Evolutionary conservation across 2,329 filamentous ascomycete species (phyloP), one percentile per base, ranked within the genome.

Genomic region (Orbilia quercus): DNA sequence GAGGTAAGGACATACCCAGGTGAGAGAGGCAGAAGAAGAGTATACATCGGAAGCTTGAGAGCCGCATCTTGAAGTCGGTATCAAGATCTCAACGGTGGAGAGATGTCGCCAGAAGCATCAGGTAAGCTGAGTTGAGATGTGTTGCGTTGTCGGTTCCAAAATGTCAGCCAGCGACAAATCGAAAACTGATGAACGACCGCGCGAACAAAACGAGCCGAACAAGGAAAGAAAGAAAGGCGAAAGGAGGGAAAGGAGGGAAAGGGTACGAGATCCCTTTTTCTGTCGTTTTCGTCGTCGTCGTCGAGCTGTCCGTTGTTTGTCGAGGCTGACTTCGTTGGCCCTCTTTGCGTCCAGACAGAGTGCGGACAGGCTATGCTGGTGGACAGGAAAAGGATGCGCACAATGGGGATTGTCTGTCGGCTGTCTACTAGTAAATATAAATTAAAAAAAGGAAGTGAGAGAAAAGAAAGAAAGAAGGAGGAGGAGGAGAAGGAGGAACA

Each of bases 111-210:
- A 22, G 31, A 7, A 14, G 48, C 5, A 9, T 20, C 16, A 7
- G 20, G 38, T 42, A 12, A 20, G 16, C 9, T 18, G 9, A 48
- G 18, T 22, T n/a, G 34, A 16, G 48, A 50, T 50, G 45, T 25
- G 14, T 31, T n/a, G n/a, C n/a, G 28, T 31, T 31, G 28, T 31
- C 9, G 28, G 28, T 31, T 34, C 25, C 22, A 36, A 25, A 20
- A 44, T 67, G 63, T 58, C 63, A 47, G 63, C 63, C 63, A 59
- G 63, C 53, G 63, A 67, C 63, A 59, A 59, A 31, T 31, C n/a
- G n/a, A n/a, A n/a, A n/a, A n/a, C n/a, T n/a, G n/a, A n/a, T n/a
- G n/a, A n/a, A n/a, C n/a, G n/a, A n/a, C n/a, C n/a, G n/a, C n/a
- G n/a, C n/a, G n/a, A n/a, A n/a, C n/a, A n/a, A n/a, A n/a, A n/a